These are phyloP conservation scores for Claviceps citrina DNA, from an alignment of 2,329 filamentous ascomycete species.

Conservation along the genomic window DNA sequence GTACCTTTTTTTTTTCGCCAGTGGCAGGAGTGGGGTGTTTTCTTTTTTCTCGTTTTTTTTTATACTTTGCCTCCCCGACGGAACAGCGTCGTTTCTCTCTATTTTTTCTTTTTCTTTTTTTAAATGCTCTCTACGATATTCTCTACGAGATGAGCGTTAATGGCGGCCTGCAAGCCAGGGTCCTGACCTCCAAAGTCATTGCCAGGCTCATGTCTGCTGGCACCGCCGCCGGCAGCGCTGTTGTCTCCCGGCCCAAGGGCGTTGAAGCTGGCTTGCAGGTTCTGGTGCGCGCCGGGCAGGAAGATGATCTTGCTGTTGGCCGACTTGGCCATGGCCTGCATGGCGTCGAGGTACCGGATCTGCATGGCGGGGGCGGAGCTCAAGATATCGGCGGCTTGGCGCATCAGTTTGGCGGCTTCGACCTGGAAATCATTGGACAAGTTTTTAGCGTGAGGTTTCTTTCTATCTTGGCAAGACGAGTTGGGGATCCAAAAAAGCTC, in stretches of 20 bases:
- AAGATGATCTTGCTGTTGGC: conserved; percentile 84
- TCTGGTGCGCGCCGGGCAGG: conserved; percentile 47
- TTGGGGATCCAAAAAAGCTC: no score
- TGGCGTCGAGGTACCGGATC: conserved; percentile 92
- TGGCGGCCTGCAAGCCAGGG: conserved; percentile 57
- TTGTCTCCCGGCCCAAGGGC: conserved; percentile 25
- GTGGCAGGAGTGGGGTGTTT: no score
- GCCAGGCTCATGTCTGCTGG: conserved; percentile 26
- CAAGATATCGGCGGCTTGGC: conserved; percentile 84
- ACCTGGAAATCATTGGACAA: conserved; percentile 33
- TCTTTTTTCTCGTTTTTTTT: no score
- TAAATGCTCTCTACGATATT: conserved; percentile 78
- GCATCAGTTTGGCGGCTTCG: conserved; percentile 86
- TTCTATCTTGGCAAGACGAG: no score
- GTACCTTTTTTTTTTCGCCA: no score
- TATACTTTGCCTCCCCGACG: no score
- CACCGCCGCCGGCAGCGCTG: conserved; percentile 32
- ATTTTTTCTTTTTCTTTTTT: conserved; percentile 11
- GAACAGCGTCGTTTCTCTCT: no score
- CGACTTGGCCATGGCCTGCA: conserved; percentile 96
- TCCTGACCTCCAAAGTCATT: conserved; percentile 38
- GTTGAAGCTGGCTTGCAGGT: conserved; percentile 31
- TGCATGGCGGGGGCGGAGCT: conserved; percentile 92
- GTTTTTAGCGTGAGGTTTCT: no score
- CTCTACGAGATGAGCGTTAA: conserved; percentile 72